Percentiles rank a stretch among this genome's conserved stretches.
Evolutionary conservation across 2,329 filamentous ascomycete genomes (phyloP).

Genomic region (Alternaria viburni): DNA sequence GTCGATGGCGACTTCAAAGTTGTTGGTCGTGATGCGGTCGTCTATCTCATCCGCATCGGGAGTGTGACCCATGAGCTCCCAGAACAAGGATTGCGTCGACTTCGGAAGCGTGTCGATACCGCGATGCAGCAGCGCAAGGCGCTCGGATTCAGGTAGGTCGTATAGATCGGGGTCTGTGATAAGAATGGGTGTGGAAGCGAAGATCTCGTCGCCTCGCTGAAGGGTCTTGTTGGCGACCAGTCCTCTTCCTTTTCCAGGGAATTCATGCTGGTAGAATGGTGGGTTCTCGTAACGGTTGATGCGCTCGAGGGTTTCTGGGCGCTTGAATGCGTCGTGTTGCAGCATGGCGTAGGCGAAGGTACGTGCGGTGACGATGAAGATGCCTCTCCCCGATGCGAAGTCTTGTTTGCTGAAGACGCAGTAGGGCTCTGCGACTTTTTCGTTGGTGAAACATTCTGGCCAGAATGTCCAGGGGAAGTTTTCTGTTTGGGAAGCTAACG

Average conservation of each 20-base stretch:
- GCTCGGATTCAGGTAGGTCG: constrained; percentile 28
- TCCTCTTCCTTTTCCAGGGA: constrained; percentile 42
- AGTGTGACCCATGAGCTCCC: constrained; percentile 36
- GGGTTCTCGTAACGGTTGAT: constrained; percentile 37
- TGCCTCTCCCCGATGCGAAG: constrained; percentile 41
- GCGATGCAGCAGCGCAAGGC: constrained; percentile 34
- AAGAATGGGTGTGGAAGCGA: constrained; percentile 41
- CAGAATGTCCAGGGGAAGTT: constrained; percentile 44
- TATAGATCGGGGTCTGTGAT: constrained; percentile 37
- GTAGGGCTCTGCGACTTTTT: constrained; percentile 31
- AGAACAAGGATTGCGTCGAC: constrained; percentile 28
- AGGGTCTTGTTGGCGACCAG: constrained; percentile 45
- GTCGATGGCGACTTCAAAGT: constrained; percentile 39
- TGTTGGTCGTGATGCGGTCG: constrained; percentile 46
- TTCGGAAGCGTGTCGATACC: constrained; percentile 35
- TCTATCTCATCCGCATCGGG: constrained; percentile 40
- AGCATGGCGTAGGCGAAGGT: constrained; percentile 35
- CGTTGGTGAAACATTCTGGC: constrained; percentile 41
- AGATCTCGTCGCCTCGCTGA: constrained; percentile 42
- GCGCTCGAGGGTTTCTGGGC: constrained; percentile 20
- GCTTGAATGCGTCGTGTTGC: constrained; percentile 37
- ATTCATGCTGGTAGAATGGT: constrained; percentile 36
- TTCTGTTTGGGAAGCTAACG: constrained; percentile 19
- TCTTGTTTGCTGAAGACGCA: constrained; percentile 40
- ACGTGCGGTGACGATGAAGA: constrained; percentile 38